Conservation (phyloP, 1,139 yeast species). For the Saccharomyces hybrid region DNA sequence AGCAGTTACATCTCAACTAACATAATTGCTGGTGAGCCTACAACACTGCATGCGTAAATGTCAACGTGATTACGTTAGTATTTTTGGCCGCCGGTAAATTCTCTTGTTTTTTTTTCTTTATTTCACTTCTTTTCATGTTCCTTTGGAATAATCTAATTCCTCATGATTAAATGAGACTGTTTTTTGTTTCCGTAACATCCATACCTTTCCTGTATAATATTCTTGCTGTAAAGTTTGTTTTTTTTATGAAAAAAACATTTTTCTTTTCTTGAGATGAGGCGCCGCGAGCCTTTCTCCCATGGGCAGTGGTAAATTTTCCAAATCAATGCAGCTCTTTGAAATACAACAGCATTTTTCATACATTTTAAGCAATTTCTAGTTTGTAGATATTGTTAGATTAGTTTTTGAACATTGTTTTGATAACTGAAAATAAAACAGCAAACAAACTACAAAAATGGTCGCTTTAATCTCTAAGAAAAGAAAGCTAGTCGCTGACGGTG, state of each 20-base stretch:
- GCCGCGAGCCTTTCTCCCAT: background rate
- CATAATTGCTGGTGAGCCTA: background rate
- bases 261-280: background rate
- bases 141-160: background rate
- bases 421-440: slow-evolving; percentile 5
- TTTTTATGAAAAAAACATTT: background rate
- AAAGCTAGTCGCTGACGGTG: slow-evolving; percentile 99
- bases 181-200: background rate
- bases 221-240: no score
- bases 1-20: no score
- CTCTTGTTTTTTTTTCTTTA: background rate
- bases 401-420: background rate
- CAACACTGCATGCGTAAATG: background rate
- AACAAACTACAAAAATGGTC: slow-evolving; percentile 37
- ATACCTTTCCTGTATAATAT: background rate
- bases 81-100: background rate
- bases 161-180: background rate
- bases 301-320: background rate
- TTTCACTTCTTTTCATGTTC: background rate
- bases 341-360: background rate
- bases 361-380: background rate
- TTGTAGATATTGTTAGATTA: background rate
- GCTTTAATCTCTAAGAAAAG: slow-evolving; percentile 75
- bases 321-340: background rate
- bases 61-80: background rate